Base-by-base conservation (phyloP, 805 yeast species). In the Lachancea nothofagi region DNA sequence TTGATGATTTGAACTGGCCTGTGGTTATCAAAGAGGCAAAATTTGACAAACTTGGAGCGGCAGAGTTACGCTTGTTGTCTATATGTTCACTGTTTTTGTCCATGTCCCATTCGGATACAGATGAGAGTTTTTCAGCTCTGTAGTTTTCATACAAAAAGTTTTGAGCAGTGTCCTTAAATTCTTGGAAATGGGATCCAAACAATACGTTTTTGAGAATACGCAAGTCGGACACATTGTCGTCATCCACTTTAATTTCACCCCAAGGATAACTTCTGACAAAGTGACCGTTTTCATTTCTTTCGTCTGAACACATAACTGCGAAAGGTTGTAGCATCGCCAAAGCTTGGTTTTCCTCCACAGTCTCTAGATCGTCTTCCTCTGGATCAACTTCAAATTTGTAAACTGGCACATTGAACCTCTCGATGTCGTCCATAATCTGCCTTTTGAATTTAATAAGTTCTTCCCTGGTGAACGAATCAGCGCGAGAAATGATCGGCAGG, bases 151-250 rank as follows among this genome's bases (percentile, higher is more conserved):
- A 83, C 40, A 83, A 64, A 61, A 78, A 70, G 50, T 78, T 84
- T 51, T 82, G 87, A 21, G 94, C 85, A 43, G 83, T 68, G 53
- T 84, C 94, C 63, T 83, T 83, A 54, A 83, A 75, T 53, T 83
- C 93, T 57, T 79, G 83, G 49, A 84, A 66, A 57, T 86, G 95
- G n/a, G 89, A 75, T 5, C 94, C 94, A 54, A 85, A 75, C 29
- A 85, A 59, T 2, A 83, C 90, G 34, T 80, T 73, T 47, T 81
- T 78, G 53, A 85, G 65, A 13, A 74, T 59, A 5, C 70, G 57
- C 53, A 78, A 71, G 51, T 79, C 83, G 28, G 78, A 72, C 43
- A 67, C 64, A 20, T 64, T 61, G 19, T 74, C 70, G 48, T 73
- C 71, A 49, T 71, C 69, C 43, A 76, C 69, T 47, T 72, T 75